phyloP scores from a whole-genome alignment of 2,329 filamentous ascomycete species.

The Ophiosphaerella narmari region DNA sequence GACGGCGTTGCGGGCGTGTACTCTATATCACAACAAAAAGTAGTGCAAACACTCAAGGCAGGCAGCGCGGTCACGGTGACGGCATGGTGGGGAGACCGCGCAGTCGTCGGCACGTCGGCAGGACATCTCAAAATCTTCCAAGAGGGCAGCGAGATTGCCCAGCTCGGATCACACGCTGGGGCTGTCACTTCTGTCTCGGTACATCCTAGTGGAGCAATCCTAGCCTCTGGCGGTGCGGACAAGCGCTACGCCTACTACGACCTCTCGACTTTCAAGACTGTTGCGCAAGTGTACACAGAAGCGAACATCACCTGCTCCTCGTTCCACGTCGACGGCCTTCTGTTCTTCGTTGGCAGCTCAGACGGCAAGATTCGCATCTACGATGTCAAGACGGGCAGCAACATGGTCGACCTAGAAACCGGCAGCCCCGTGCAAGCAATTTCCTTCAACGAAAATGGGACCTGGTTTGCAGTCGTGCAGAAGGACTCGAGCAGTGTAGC shows the following conservation, averaged over 20 bases:
- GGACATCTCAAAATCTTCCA: constrained; percentile 82
- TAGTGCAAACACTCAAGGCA: constrained; percentile 69
- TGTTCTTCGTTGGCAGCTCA: constrained; percentile 82
- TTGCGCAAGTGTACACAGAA: constrained; percentile 80
- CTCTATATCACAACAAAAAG: constrained; percentile 74
- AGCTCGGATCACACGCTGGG: constrained; percentile 81
- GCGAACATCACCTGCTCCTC: constrained; percentile 75
- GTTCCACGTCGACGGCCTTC: constrained; percentile 96
- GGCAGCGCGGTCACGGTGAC: constrained; percentile 70
- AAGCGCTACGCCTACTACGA: constrained; percentile 95
- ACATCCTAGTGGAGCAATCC: constrained; percentile 80
- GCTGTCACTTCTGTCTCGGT: constrained; percentile 75
- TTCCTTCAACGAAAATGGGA: constrained; percentile 94
- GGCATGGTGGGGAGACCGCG: constrained; percentile 68
- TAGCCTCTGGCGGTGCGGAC: constrained; percentile 87
- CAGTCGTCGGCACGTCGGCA: constrained; percentile 74
- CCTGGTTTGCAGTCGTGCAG: constrained; percentile 85
- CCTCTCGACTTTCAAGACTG: constrained; percentile 66
- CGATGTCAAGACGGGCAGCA: constrained; percentile 78
- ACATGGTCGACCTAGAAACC: constrained; percentile 73
- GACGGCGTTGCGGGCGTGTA: constrained; percentile 78
- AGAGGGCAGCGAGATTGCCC: constrained; percentile 68
- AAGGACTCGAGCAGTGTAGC: constrained; percentile 78
- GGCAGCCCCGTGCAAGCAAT: constrained; percentile 73
- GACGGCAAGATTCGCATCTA: constrained; percentile 86